Conservation (phyloP, 352 stramenopile species). For the Stramenopiles sp. region DNA sequence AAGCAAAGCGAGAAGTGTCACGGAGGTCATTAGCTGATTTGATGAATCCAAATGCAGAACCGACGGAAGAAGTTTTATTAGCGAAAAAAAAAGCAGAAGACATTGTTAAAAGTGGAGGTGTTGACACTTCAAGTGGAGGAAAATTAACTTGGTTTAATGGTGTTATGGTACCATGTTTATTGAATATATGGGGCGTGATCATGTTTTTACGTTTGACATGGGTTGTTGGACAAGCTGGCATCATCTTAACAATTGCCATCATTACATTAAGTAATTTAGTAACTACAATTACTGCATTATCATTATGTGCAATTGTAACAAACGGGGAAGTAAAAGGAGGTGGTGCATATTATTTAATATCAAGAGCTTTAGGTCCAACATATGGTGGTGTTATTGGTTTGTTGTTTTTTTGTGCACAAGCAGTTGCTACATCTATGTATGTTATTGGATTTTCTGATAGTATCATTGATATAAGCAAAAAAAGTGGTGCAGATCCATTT, state of each 20-base stretch:
- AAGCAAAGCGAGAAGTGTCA: not conserved
- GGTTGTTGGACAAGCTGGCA: too few species aligned
- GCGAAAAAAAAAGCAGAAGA: slow-evolving; percentile 13
- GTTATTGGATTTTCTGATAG: slow-evolving; percentile 48
- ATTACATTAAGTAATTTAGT: too few species aligned
- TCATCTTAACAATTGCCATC: too few species aligned
- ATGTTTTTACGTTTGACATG: slow-evolving; percentile 19
- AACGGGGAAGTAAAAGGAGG: slow-evolving; percentile 14
- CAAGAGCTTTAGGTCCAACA: slow-evolving; percentile 43
- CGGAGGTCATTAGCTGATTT: not conserved
- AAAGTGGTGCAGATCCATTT: too few species aligned
- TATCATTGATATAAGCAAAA: too few species aligned
- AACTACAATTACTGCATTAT: too few species aligned
- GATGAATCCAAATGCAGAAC: not conserved
- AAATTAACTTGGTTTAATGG: slow-evolving; percentile 19
- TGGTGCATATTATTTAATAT: slow-evolving; percentile 18
- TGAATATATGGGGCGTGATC: slow-evolving; percentile 17
- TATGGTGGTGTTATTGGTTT: slow-evolving; percentile 60
- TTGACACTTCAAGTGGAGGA: slow-evolving; percentile 31
- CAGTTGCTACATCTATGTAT: slow-evolving; percentile 22
- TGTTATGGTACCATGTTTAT: slow-evolving; percentile 18
- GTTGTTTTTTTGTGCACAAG: slow-evolving; percentile 62
- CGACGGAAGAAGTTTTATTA: not conserved
- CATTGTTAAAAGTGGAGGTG: slow-evolving; percentile 37
- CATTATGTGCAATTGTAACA: too few species aligned